A percentile compares a stretch with the other conserved stretches of the same genome.
Conservation (phyloP, 75 land plant genomes). For the Selaginella moellendorffii region DNA sequence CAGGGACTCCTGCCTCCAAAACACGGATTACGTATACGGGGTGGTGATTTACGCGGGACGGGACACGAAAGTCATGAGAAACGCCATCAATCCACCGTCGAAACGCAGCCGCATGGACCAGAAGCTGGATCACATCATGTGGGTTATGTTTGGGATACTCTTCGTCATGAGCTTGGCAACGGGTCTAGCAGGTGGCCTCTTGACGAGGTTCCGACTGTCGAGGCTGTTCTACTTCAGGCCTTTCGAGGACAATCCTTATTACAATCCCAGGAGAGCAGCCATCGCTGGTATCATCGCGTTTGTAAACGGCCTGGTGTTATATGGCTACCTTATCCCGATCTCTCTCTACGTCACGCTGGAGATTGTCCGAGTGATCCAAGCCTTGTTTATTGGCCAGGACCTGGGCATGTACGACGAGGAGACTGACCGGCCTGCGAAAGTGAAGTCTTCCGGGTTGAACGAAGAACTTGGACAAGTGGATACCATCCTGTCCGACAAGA, state of each 20-base stretch:
- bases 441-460: conserved; percentile 7
- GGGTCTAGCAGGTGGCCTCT: conserved; percentile 9
- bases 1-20: conserved; percentile 24
- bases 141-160: conserved; percentile 12
- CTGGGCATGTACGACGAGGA: conserved; percentile 1
- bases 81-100: conserved; percentile 16
- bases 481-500: conserved; percentile 4
- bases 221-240: conserved; percentile 15
- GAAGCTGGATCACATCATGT: conserved; percentile 15
- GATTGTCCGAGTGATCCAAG: conserved; percentile 6
- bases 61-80: conserved; percentile 36
- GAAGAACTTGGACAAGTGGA: conserved; percentile 8
- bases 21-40: conserved; percentile 25
- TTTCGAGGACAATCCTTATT: conserved; percentile 3
- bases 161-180: conserved; percentile 14
- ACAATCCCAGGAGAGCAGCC: conserved; percentile 30
- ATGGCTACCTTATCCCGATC: not conserved
- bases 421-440: conserved; percentile 1
- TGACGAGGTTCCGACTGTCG: not conserved
- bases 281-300: conserved; percentile 23
- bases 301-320: conserved; percentile 4
- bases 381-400: not conserved
- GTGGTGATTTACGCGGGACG: conserved; percentile 32
- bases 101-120: conserved; percentile 21
- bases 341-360: not conserved